Percentiles rank a stretch among this genome's conserved stretches.
Evolutionary conservation across 192 early-diverging fungal species (phyloP).

Genomic region (Phycomyces nitens): DNA sequence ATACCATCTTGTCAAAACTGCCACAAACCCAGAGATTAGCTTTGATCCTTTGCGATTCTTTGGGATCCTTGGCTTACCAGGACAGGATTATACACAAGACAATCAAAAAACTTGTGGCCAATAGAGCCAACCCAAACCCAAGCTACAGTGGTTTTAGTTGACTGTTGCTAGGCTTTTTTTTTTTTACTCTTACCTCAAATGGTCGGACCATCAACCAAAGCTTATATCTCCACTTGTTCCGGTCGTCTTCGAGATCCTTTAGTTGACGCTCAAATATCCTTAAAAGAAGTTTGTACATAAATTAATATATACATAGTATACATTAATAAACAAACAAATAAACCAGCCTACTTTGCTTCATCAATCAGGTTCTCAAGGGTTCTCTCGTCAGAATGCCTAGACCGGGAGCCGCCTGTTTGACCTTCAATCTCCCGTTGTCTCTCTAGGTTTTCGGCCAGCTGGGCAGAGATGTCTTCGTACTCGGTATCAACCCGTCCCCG

Average conservation of each 20-base stretch:
- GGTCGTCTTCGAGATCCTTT: slow-evolving; percentile 24
- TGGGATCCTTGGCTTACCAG: no score
- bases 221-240: slow-evolving; percentile 7
- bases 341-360: slow-evolving; percentile 20
- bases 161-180: no score
- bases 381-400: slow-evolving; percentile 9
- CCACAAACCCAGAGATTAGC: slow-evolving; percentile 1
- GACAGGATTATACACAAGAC: slow-evolving; percentile 33
- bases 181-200: slow-evolving; percentile 27
- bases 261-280: slow-evolving; percentile 31
- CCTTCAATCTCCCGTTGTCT: slow-evolving; percentile 16
- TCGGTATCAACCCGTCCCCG: slow-evolving; percentile 26
- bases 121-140: slow-evolving; percentile 20
- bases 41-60: no score
- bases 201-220: slow-evolving; percentile 16
- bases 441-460: slow-evolving; percentile 18
- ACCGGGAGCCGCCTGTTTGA: no score
- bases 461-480: slow-evolving; percentile 15
- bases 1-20: slow-evolving; percentile 45
- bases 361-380: slow-evolving; percentile 20
- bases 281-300: neutral
- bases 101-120: slow-evolving; percentile 21
- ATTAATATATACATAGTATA: no score
- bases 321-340: no score
- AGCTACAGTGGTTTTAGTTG: no score